Base-by-base conservation (phyloP, 176 grass and related monocot genomes). In the Secale cereale region DNA sequence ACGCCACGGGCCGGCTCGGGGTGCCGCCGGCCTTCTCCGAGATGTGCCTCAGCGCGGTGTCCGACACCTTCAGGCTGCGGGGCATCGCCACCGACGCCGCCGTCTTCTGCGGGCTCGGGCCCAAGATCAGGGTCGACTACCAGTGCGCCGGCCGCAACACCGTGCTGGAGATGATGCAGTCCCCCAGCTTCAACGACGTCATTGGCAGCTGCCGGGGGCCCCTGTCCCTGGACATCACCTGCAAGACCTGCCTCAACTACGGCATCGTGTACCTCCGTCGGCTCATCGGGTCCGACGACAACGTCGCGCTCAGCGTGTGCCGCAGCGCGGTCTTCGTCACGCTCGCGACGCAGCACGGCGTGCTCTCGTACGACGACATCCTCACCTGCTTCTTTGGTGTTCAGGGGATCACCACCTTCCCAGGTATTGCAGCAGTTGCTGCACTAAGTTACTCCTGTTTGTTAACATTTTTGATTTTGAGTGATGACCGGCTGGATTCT, bases 101-200 rank as follows among this genome's bases (percentile, higher is more conserved):
- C 7, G 88, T 88, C 0, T 94, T 90, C 68, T 99, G 97, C 4
- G 97, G 97, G 2, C n/a, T 96, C 61, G 97, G 97, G 3, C 91
- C 91, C 10, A 99, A 99, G 80, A 96, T 99, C 69, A 88, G 82
- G 89, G 97, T 99, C 48, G 90, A 92, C 3, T 99, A 94, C 88
- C 90, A 99, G 84, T 99, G 97, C 3, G 88, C 92, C 9, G 94
- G 97, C 1, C 89, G 97, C 40, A 70, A 54, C 7, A 99, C 93
- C 6, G 89, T 99, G 28, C 85, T 99, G 11, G 88, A 99, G 85
- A 99, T 99, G 91, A 96, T 99, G 97, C 97, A 96, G 20, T 99
- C 97, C 15, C 97, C 93, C 0, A 92, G 87, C 52, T 99, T 99
- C 76, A 84, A 68, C 63, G 91, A 96, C 60, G 97, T 99, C 14